Evolutionary conservation across 2,329 filamentous ascomycete genomes (phyloP).

Genomic region (Cladosporium phlei): DNA sequence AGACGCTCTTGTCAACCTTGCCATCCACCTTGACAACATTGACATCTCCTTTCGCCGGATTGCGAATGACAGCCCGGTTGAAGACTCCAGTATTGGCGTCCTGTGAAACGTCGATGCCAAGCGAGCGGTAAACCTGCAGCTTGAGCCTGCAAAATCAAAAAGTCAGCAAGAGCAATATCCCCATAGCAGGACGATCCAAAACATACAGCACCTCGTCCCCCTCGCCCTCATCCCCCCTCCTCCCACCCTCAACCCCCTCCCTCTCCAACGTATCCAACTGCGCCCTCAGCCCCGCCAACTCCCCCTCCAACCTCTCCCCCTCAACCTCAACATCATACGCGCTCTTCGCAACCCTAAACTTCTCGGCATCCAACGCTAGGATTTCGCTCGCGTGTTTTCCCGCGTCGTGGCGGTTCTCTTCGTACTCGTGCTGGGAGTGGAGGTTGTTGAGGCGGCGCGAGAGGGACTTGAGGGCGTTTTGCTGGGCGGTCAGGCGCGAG

Average conservation of each 20-base stretch:
- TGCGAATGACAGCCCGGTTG: slow-evolving; percentile 77
- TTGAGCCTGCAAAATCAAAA: slow-evolving; percentile 54
- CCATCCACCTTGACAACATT: slow-evolving; percentile 86
- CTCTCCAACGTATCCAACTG: slow-evolving; percentile 77
- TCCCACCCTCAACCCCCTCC: slow-evolving; percentile 75
- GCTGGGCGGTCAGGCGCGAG: slow-evolving; percentile 54
- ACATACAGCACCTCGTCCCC: slow-evolving; percentile 48
- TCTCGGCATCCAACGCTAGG: slow-evolving; percentile 80
- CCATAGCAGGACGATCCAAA: background rate
- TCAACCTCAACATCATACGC: slow-evolving; percentile 88
- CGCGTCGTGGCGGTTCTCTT: slow-evolving; percentile 68
- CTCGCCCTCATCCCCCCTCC: slow-evolving; percentile 38
- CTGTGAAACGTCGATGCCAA: slow-evolving; percentile 87
- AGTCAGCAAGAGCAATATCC: background rate
- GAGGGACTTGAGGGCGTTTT: slow-evolving; percentile 49
- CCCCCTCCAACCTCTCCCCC: slow-evolving; percentile 79
- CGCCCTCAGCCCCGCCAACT: slow-evolving; percentile 69
- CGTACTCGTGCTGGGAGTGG: slow-evolving; percentile 70
- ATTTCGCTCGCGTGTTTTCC: slow-evolving; percentile 79
- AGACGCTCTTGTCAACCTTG: slow-evolving; percentile 86
- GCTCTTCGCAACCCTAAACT: slow-evolving; percentile 90
- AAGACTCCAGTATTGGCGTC: slow-evolving; percentile 70
- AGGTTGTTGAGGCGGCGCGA: slow-evolving; percentile 71
- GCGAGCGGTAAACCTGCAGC: slow-evolving; percentile 81
- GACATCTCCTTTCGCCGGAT: slow-evolving; percentile 65